phyloP scores from a whole-genome alignment of 805 yeast species.

The Yamadazyma endophytica region DNA sequence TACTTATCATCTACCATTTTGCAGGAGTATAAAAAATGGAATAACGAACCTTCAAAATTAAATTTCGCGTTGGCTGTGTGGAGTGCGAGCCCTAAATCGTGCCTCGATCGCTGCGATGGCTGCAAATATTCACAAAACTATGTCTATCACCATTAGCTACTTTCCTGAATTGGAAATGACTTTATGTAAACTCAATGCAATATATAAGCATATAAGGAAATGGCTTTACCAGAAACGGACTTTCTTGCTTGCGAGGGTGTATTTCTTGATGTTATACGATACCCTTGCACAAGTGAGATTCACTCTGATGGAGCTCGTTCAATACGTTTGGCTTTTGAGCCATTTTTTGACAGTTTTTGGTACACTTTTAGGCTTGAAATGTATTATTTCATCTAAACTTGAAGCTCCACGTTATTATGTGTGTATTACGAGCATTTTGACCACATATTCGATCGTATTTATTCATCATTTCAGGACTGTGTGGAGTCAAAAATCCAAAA shows the following conservation, averaged over 20 bases:
- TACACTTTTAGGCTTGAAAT: background rate
- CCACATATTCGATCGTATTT: too few relatives aligned
- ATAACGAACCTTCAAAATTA: background rate
- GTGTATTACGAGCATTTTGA: too few relatives aligned
- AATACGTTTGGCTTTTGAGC: background rate
- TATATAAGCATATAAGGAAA: background rate
- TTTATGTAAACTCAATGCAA: background rate
- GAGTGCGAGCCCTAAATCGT: background rate
- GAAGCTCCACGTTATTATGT: too few relatives aligned
- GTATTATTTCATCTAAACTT: too few relatives aligned
- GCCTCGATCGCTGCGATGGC: constrained; percentile 1
- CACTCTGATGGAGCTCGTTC: background rate
- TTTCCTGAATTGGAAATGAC: constrained; percentile 3
- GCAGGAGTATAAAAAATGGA: background rate
- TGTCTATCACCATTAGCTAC: constrained; percentile 1
- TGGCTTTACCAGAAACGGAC: constrained; percentile 1
- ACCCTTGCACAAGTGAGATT: background rate
- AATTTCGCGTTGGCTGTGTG: constrained; percentile 3
- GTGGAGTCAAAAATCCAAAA: too few relatives aligned
- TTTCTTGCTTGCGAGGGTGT: constrained; percentile 2
- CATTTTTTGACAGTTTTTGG: background rate
- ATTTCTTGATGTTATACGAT: constrained; percentile 1
- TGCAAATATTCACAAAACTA: background rate
- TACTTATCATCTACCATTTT: constrained; percentile 71
- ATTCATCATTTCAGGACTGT: too few relatives aligned